phyloP scores from a whole-genome alignment of 805 yeast genomes.

The Metschnikowia lunata region DNA sequence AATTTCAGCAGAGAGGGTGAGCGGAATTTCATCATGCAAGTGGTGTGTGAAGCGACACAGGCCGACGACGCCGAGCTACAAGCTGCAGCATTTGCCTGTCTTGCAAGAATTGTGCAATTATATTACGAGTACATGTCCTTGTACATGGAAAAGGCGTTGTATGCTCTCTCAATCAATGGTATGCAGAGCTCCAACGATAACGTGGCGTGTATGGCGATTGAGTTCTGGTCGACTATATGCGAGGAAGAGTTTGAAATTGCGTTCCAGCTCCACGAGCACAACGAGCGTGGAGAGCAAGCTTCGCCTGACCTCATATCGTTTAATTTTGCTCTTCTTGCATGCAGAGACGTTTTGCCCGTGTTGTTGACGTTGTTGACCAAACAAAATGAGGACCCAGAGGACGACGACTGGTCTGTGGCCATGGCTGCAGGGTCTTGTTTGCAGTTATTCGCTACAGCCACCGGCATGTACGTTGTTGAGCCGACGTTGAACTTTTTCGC shows the following conservation, averaged over 20 bases:
- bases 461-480: conserved; percentile 80
- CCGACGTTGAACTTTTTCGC: conserved; percentile 84
- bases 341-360: conserved; percentile 83
- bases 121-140: conserved; percentile 88
- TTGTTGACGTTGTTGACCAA: conserved; percentile 72
- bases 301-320: conserved; percentile 48
- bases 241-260: conserved; percentile 90
- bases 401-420: conserved; percentile 95
- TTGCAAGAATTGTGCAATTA: conserved; percentile 84
- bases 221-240: conserved; percentile 99
- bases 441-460: conserved; percentile 87
- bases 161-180: conserved; percentile 83
- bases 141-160: conserved; percentile 96
- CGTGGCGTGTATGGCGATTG: conserved; percentile 97
- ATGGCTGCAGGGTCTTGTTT: conserved; percentile 99
- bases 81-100: conserved; percentile 93
- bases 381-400: conserved; percentile 91
- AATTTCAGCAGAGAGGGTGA: conserved; percentile 93
- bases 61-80: conserved; percentile 76
- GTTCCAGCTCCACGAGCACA: conserved; percentile 58
- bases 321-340: conserved; percentile 82
- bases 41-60: conserved; percentile 98
- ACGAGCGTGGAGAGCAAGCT: conserved; percentile 28
- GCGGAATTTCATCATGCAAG: conserved; percentile 96
- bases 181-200: conserved; percentile 81